These are phyloP conservation scores for Rosa persica DNA, from an alignment of 306 rosid species.

Conservation along the genomic window DNA sequence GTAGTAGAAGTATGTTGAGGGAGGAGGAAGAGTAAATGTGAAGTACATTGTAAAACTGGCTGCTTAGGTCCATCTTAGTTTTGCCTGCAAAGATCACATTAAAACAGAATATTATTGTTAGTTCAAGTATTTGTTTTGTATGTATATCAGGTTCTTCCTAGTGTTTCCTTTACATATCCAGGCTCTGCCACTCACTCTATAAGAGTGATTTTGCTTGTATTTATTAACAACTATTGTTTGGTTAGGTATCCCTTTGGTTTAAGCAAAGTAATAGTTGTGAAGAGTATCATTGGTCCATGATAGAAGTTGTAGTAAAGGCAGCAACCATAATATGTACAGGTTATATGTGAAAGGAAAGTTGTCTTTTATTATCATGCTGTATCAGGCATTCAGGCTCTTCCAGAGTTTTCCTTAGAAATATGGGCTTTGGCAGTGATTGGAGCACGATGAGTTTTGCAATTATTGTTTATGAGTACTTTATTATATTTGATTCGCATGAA, in stretches of 20 bases:
- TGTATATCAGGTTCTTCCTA: neutral
- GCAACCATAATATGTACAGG: neutral
- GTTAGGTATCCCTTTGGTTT: neutral
- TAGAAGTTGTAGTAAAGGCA: neutral
- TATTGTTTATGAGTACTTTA: neutral
- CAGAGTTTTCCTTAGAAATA: neutral
- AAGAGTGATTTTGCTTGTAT: neutral
- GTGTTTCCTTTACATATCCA: neutral
- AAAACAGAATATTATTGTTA: neutral
- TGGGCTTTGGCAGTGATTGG: neutral
- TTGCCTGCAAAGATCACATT: neutral
- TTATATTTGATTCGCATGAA: neutral
- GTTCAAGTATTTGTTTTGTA: neutral
- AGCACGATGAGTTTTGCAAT: neutral
- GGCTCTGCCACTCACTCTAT: neutral
- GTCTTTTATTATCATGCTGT: neutral
- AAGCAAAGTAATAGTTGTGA: neutral
- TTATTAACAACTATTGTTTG: neutral
- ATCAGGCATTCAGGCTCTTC: conserved; percentile 1
- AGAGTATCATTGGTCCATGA: neutral
- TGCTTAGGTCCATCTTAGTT: neutral
- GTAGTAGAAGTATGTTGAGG: neutral
- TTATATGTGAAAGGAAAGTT: neutral
- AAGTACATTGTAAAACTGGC: neutral
- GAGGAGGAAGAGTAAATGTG: conserved; percentile 3